Evolutionary conservation across 2,329 filamentous ascomycete genomes (phyloP), one percentile per base, ranked within the genome.

Genomic region (Nothophoma quercina): DNA sequence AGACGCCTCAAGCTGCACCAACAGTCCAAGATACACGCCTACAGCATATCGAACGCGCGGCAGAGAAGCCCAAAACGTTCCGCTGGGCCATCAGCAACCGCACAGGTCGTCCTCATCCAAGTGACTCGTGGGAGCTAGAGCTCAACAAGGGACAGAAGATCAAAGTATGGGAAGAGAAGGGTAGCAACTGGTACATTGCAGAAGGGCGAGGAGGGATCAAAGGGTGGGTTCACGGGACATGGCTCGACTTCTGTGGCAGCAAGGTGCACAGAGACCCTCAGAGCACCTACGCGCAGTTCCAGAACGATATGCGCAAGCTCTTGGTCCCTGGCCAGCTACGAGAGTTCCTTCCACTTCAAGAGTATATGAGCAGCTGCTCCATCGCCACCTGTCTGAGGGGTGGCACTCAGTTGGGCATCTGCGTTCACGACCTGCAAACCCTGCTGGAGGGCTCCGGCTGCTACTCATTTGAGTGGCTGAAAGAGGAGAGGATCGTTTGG

Each of bases 401-500:
- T 19, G 49, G 56, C 13, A 30, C 32, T 2, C 50, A 26, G 12
- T 28, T 66, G n/a, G 62, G 60, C 7, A 64, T 71, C 40, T 74
- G 71, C 38, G 21, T 45, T 5, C 70, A 74, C 43, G 66, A 72
- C 38, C 38, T 74, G 30, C 44, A 50, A 29, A 47, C 39, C 18
- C 39, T 74, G 19, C 52, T 74, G 29, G 30, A 57, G n/a, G 69
- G 65, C 5, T 68, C 67, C 7, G 65, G 58, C 2, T 16, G 35
- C 3, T 70, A 64, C 36, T 60, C 55, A 1, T 52, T 58, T 23
- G 59, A 61, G 13, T 67, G 62, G 55, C 57, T 74, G 22, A 70
- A 68, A 50, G 55, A 62, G 9, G 58, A 63, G 35, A 59, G 70
- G 13, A 66, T 62, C 46, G 35, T 63, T 25, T 74, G 68, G 67